Evolutionary conservation across 805 yeast genomes (phyloP), one percentile per base, ranked within the genome.

Genomic region (Wickerhamiella sorbophila): DNA sequence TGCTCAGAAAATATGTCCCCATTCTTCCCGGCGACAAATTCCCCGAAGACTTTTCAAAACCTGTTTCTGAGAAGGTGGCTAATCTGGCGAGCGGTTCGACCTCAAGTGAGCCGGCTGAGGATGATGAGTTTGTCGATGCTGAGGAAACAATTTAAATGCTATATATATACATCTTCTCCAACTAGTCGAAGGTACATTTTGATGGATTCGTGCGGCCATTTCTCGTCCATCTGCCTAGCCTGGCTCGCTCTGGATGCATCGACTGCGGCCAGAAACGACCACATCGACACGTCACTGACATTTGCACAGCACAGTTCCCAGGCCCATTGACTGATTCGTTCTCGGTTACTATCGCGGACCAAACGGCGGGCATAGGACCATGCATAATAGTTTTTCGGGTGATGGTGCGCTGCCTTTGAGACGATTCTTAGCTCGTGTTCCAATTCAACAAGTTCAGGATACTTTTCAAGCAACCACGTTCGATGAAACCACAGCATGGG

Each of bases 21-120:
- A 72, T 87, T 34, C 61, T 85, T 36, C 94, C 94, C 1, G 94
- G 94, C 15, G 94, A 85, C 55, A 52, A 64, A 40, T 75, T 77
- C 53, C 71, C 75, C 16, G 72, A 70, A 21, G 71, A 75, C 48
- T 81, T 81, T 56, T 71, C 73, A 36, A 71, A 74, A 31, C 84
- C 91, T 10, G 91, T 84, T 12, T 70, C 62, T 45, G 60, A 74
- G 54, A 79, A 82, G 61, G 56, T 61, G 18, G 39, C 41, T 31
- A 35, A 33, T 10, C 31, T 10, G 21, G 41, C 34, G 18, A 14
- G 26, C 18, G 19, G 38, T n/a, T 10, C 26, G 32, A 16, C 36
- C 32, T 19, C 8, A 8, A 14, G 12, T 8, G 36, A 18, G 33
- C 31, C 32, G 16, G 19, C 39, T 18, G 48, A 43, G 26, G 49